Evolutionary conservation across 176 grass and related monocot species (phyloP).

Genomic region (Aegilops speltoides): DNA sequence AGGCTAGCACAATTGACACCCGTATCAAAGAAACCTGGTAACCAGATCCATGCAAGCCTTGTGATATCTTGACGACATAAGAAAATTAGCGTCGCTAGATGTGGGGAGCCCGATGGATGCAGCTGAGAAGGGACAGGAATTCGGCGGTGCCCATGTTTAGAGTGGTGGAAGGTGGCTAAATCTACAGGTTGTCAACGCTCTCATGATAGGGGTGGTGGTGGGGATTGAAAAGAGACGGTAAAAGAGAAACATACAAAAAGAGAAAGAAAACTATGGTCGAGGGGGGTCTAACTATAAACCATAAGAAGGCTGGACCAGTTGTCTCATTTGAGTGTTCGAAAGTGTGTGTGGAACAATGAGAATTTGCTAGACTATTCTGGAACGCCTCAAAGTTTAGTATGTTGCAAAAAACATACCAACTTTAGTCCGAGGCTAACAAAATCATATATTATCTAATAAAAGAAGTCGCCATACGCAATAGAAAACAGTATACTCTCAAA

Average conservation of each 20-base stretch:
- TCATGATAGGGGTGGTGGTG: too few species aligned
- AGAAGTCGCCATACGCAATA: too few species aligned
- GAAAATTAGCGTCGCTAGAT: neutral
- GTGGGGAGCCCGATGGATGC: neutral
- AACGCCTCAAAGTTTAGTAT: too few species aligned
- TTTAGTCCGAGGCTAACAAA: too few species aligned
- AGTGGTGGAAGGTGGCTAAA: neutral
- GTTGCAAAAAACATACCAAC: too few species aligned
- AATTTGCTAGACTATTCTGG: too few species aligned
- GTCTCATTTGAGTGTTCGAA: neutral
- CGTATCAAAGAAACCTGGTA: neutral
- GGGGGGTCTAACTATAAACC: too few species aligned
- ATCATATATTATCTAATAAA: too few species aligned
- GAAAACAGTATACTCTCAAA: too few species aligned
- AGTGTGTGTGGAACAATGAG: neutral
- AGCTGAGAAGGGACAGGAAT: neutral
- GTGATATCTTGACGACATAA: neutral
- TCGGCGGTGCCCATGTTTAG: neutral
- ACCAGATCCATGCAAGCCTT: neutral
- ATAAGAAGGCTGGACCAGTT: too few species aligned
- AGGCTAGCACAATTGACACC: neutral
- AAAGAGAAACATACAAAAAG: too few species aligned
- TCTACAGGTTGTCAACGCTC: neutral
- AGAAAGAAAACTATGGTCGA: neutral
- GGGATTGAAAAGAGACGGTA: too few species aligned